Conservation (phyloP, 805 yeast species). For the Cyberlindnera mrakii region DNA sequence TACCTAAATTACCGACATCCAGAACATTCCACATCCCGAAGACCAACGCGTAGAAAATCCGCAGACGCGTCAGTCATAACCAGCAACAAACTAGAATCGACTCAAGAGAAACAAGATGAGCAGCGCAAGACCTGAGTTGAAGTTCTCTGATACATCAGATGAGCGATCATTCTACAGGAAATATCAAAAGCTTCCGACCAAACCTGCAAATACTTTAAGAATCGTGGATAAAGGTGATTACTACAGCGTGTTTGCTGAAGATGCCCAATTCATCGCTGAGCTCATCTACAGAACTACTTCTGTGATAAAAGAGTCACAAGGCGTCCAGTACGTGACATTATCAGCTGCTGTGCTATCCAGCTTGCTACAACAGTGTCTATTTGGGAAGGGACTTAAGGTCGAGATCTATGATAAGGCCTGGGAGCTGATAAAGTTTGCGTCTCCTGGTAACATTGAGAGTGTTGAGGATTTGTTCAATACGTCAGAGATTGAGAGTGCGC, state of each 20-base stretch:
- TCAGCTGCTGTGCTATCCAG: constrained; percentile 68
- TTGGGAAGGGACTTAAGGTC: constrained; percentile 68
- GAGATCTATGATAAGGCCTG: constrained; percentile 75
- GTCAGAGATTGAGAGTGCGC: constrained; percentile 37
- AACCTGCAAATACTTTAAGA: constrained; percentile 49
- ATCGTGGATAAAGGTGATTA: constrained; percentile 81
- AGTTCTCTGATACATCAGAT: constrained; percentile 47
- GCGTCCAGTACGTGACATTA: constrained; percentile 62
- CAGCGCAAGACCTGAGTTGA: constrained; percentile 46
- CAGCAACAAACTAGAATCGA: not conserved
- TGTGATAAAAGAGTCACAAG: constrained; percentile 59
- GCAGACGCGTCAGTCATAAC: not conserved
- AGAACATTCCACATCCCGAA: too few species aligned
- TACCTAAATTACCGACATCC: too few species aligned
- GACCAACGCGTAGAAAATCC: not conserved
- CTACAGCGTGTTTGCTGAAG: constrained; percentile 66
- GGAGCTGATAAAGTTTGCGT: constrained; percentile 52
- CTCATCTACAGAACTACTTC: constrained; percentile 76
- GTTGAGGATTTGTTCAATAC: constrained; percentile 63
- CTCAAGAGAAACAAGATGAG: constrained; percentile 6
- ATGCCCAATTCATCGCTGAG: constrained; percentile 81
- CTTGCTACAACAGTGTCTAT: constrained; percentile 57
- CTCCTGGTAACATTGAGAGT: constrained; percentile 85
- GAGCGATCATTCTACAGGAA: constrained; percentile 43
- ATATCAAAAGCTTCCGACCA: constrained; percentile 41